Evolutionary conservation across 441 rosid genomes (phyloP), one percentile per base, ranked within the genome.

Genomic region (Omphalea diandra): DNA sequence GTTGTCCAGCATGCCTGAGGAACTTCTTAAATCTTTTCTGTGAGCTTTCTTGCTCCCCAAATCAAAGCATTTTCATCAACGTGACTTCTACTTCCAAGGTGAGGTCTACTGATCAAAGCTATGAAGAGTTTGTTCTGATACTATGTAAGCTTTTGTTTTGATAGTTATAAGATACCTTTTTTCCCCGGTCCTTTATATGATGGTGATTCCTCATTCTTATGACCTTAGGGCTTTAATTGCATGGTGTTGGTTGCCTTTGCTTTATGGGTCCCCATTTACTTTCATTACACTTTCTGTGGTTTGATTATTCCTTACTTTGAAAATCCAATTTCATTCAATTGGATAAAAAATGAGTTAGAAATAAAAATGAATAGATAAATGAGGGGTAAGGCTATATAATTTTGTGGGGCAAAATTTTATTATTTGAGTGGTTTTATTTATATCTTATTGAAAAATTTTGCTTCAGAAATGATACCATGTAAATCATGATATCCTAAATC

Each of bases 1-100:
- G 98, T 43, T 93, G 98, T 75, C 97, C 97, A 65, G 96, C 98
- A 63, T 93, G 97, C 80, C 79, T 93, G 85, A 87, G 98, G 80
- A 93, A 90, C 73, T 93, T 93, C 77, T 72, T 93, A 67, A 93
- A 90, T 84, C 83, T 90, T 73, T 90, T 93, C 73, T 93, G 98
- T 69, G 98, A 93, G 79, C 96, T 93, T 46, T 78, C 97, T 36
- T 93, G 98, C 79, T 93, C 98, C 62, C 93, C 97, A 20, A 83
- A 93, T 82, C 98, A 93, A 78, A 90, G 96, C 82, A 78, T 88
- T 44, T 93, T 90, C 77, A 93, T 93, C 83, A 89, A 90, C 65
- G 96, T 93, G 44, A 87, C 97, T 73, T 83, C 97, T 63, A 68
- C 82, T 71, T 46, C 84, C 18, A 80, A 86, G 98, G 98, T 93